Percentiles rank a stretch among this genome's conserved stretches.
Conservation (phyloP, 495 filamentous ascomycete species). For the Aspergillus ellipticus region DNA sequence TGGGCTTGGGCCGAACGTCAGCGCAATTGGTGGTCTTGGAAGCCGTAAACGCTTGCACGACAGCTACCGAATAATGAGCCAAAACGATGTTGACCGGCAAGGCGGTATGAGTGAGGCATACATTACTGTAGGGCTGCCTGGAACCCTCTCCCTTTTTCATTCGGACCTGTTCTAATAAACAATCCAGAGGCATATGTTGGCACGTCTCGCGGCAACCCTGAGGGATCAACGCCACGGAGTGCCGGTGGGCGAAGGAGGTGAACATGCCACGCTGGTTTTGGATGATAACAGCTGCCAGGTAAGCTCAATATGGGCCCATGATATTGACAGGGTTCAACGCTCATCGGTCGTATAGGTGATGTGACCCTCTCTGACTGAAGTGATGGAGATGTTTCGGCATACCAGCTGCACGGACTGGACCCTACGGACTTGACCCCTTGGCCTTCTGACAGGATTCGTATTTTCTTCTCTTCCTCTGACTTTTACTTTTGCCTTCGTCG, state of each 20-base stretch:
- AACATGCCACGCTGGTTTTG: conserved; percentile 22
- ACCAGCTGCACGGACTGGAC: not conserved
- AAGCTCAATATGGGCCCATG: conserved; percentile 4
- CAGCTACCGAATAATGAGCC: conserved; percentile 59
- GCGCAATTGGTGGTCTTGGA: conserved; percentile 39
- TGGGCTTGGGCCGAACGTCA: conserved; percentile 18
- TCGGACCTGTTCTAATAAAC: not conserved
- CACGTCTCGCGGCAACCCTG: conserved; percentile 48
- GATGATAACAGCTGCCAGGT: conserved; percentile 32
- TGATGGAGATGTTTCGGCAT: not conserved
- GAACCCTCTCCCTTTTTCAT: not conserved
- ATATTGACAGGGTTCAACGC: not conserved
- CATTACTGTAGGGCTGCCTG: conserved; percentile 53
- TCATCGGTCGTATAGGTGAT: conserved; percentile 12
- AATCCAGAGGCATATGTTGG: conserved; percentile 57
- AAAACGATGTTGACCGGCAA: conserved; percentile 61
- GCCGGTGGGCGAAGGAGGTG: conserved; percentile 12
- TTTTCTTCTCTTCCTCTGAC: not conserved
- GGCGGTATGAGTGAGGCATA: conserved; percentile 59
- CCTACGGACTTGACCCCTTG: not conserved
- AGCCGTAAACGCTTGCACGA: conserved; percentile 59
- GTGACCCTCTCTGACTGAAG: conserved; percentile 1
- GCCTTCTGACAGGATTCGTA: not conserved
- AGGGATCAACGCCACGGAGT: conserved; percentile 30
- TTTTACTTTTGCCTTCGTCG: not conserved